These are phyloP conservation scores for Ormosia emarginata DNA, from an alignment of 306 rosid genomes.

Conservation along the genomic window DNA sequence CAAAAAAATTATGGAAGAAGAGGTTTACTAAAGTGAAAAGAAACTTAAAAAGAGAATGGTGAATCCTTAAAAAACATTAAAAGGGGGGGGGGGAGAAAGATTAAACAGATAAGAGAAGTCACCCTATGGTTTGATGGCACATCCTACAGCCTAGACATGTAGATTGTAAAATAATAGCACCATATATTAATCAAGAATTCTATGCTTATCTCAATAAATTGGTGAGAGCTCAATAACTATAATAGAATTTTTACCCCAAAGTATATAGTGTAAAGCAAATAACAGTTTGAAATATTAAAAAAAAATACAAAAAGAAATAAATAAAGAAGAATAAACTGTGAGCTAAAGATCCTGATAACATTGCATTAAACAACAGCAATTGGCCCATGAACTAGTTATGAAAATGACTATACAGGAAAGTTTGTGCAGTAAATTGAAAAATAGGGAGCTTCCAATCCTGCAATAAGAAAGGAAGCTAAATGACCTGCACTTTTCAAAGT, in stretches of 20 bases:
- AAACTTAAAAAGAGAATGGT: background rate
- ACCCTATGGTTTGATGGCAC: background rate
- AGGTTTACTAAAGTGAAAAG: background rate
- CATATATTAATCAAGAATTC: background rate
- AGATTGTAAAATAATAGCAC: background rate
- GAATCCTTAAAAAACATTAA: background rate
- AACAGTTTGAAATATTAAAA: background rate
- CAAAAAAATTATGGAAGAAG: background rate
- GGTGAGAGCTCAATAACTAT: background rate
- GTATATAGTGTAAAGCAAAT: background rate
- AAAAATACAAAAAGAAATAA: background rate
- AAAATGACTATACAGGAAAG: background rate
- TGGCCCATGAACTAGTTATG: background rate
- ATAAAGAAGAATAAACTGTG: background rate
- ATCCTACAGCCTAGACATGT: background rate
- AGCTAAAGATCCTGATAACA: background rate
- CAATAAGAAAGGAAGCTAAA: background rate
- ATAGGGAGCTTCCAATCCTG: background rate
- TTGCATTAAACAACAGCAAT: constrained; percentile 1
- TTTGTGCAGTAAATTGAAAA: background rate
- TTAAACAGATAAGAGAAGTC: background rate
- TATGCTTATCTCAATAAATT: background rate
- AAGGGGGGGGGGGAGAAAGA: background rate
- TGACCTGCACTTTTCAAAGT: background rate
- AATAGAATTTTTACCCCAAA: background rate